Base-by-base conservation (phyloP, 208 protist species). In the Trypanosomatidae sp. region DNA sequence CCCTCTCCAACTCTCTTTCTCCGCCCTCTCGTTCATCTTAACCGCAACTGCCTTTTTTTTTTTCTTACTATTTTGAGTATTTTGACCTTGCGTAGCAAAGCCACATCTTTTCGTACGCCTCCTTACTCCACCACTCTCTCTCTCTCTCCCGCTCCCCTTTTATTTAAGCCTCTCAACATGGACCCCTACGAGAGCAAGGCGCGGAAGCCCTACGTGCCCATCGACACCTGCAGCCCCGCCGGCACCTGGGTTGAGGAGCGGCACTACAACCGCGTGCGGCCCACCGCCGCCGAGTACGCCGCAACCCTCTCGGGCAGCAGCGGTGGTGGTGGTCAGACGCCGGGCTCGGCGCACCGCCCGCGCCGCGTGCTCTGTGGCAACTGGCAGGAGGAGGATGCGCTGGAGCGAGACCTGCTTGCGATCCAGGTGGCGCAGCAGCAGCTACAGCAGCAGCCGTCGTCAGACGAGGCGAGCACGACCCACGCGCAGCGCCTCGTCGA, bases 201-300 rank as follows among this genome's bases (percentile, higher is more conserved):
- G 28, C 78, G 67, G 39, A 88, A 88, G 75, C 91, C 91, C n/a
- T 96, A 90, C 73, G 81, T 89, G 9, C 88, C 89, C n/a, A 96
- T 96, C 76, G 92, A 96, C 81, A 94, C 92, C n/a, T 95, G 81
- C 84, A 92, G 88, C 68, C 92, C 89, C 1, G 85, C 60, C 47
- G 92, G 92, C 0, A 91, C 82, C 41, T 96, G 92, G 92, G 83
- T 96, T 3, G 90, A 96, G 67, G 92, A 96, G 77, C 92, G 92
- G 67, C 86, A 84, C 19, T 96, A 95, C 85, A 96, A 96, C 79
- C 87, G 84, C 58, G 71, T 69, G 46, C 87, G 91, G 1, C 90
- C 83, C 59, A 83, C 82, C 72, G 71, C 52, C 39, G 69, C 43
- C n/a, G n/a, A n/a, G n/a, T n/a, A n/a, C n/a, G n/a, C n/a, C n/a